Evolutionary conservation across 805 yeast species (phyloP), one percentile per base, ranked within the genome.

Genomic region (Helenozyma baotianmanensis): DNA sequence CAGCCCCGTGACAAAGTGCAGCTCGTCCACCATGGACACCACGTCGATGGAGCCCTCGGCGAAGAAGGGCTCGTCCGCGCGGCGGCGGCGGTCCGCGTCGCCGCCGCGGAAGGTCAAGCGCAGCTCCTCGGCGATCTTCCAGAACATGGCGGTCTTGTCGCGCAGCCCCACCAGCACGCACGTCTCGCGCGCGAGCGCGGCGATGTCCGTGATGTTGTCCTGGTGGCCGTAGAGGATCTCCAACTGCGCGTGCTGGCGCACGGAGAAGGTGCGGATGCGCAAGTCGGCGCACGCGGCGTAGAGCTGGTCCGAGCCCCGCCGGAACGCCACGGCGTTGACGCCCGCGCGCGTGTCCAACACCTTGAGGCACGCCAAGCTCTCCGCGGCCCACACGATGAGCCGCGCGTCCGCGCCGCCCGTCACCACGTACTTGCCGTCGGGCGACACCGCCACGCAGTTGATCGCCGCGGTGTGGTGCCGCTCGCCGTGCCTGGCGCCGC

Each of bases 71-170:
- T 52, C 58, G 30, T 19, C 23, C 21, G 6, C 12, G 53, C 54
- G 19, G 42, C 53, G 21, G 47, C 43, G 13, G 21, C 33, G 76
- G 29, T 58, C 65, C 11, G 59, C 60, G 51, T 87, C 96, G 38
- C 94, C 95, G 40, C 95, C 96, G 54, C 96, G 75, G 58, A 90
- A 90, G 0, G 96, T 88, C 50, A 92, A 73, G 53, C 97, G 77
- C 1, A 95, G 79, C 62, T 92, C 98, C 50, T 92, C 98, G 16
- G 95, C 78, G 45, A 92, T 87, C 57, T 92, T 92, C 98, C 98
- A 92, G 49, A 85, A 68, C 81, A 94, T 82, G 8, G 90, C 96
- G 4, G 96, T 85, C 50, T 94, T 80, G 61, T 92, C 98, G 48
- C 97, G 77, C 3, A 95, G 72, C 12, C 98, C 98, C 21, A 90